These are phyloP conservation scores for Zygosaccharomyces pseudorouxii DNA, from an alignment of 805 yeast species.

Conservation along the genomic window DNA sequence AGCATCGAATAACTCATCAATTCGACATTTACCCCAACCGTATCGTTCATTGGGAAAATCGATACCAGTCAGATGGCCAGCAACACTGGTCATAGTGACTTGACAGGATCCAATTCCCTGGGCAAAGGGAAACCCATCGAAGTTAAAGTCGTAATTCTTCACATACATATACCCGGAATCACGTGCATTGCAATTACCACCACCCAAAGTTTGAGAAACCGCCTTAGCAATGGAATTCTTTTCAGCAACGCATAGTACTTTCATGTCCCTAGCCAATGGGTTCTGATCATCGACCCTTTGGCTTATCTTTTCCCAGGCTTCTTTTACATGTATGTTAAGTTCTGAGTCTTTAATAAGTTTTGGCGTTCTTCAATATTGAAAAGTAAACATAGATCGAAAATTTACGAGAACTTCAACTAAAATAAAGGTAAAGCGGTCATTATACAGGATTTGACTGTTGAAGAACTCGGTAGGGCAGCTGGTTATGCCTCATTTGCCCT, in stretches of 20 bases:
- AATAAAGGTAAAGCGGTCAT: not conserved
- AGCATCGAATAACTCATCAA: slow-evolving; percentile 65
- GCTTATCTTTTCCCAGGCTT: not conserved
- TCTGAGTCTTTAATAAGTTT: slow-evolving; percentile 1
- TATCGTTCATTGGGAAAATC: slow-evolving; percentile 51
- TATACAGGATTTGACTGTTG: not conserved
- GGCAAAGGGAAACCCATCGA: slow-evolving; percentile 49
- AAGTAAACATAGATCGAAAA: slow-evolving; percentile 3
- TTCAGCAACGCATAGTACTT: slow-evolving; percentile 90
- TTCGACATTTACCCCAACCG: slow-evolving; percentile 63
- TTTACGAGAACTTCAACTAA: not conserved
- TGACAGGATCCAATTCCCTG: slow-evolving; percentile 53
- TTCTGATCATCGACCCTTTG: slow-evolving; percentile 1
- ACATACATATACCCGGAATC: slow-evolving; percentile 55
- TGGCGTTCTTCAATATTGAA: slow-evolving; percentile 5
- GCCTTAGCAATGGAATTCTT: slow-evolving; percentile 92
- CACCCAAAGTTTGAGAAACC: slow-evolving; percentile 63
- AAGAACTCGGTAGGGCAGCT: not conserved
- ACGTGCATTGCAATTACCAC: slow-evolving; percentile 53
- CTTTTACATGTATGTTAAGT: slow-evolving; percentile 3
- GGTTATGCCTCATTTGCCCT: no score
- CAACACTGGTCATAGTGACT: slow-evolving; percentile 87
- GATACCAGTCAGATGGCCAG: slow-evolving; percentile 72
- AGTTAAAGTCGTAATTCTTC: slow-evolving; percentile 74
- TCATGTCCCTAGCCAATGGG: slow-evolving; percentile 42